These are phyloP conservation scores for Mycena sanguinolenta DNA, from an alignment of 768 basidiomycete genomes.

Conservation along the genomic window DNA sequence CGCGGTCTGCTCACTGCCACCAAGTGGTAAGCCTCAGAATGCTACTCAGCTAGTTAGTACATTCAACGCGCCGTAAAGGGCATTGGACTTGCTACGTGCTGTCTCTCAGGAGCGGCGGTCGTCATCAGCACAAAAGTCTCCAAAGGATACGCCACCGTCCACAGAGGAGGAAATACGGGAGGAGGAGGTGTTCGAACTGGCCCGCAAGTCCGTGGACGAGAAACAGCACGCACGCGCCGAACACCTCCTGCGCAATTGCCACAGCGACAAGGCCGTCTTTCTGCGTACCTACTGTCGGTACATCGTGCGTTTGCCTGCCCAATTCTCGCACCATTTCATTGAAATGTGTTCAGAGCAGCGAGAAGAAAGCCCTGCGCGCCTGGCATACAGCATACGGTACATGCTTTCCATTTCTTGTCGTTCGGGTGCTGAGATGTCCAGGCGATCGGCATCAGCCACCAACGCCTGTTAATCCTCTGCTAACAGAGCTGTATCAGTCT, in stretches of 20 bases:
- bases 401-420: constrained; percentile 34
- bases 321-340: neutral
- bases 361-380: constrained; percentile 69
- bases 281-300: constrained; percentile 33
- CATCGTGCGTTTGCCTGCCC: constrained; percentile 20
- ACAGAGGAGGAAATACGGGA: constrained; percentile 59
- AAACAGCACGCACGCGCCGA: constrained; percentile 74
- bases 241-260: constrained; percentile 61
- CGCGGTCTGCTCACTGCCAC: constrained; percentile 64
- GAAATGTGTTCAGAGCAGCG: constrained; percentile 18
- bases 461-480: constrained; percentile 60
- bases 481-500: constrained; percentile 60
- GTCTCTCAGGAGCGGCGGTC: constrained; percentile 53
- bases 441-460: constrained; percentile 64
- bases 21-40: constrained; percentile 56
- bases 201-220: constrained; percentile 65
- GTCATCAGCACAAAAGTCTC: constrained; percentile 27
- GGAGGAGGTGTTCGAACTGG: constrained; percentile 67
- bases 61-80: constrained; percentile 50
- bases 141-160: constrained; percentile 41
- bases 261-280: constrained; percentile 53
- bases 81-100: constrained; percentile 65
- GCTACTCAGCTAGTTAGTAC: neutral
- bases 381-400: constrained; percentile 72
- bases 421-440: constrained; percentile 34